Evolutionary conservation across 371 early-diverging fungal genomes (phyloP).

Genomic region (Apophysomyces trapeziformis): DNA sequence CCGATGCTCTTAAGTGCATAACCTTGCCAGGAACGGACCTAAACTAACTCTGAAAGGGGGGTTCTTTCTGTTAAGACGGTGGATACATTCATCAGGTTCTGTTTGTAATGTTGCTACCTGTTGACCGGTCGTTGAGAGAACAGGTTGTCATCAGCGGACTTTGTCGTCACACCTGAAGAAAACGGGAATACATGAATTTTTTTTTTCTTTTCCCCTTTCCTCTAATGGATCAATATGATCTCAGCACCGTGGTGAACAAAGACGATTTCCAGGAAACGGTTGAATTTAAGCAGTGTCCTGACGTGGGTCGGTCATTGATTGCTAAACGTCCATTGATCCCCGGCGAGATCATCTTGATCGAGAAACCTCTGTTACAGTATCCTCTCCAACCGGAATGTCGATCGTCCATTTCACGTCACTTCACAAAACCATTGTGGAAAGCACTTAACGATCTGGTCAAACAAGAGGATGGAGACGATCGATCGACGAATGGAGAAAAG

Average conservation of each 20-base stretch:
- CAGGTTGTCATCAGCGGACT: no score
- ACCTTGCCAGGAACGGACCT: no score
- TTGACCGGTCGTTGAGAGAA: no score
- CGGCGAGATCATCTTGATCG: conserved; percentile 45
- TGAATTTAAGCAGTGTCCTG: conserved; percentile 32
- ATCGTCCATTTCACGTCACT: conserved; percentile 46
- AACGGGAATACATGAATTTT: neutral
- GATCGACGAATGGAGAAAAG: neutral
- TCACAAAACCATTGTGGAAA: conserved; percentile 45
- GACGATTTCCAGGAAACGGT: conserved; percentile 30
- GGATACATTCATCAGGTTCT: no score
- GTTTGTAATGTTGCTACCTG: no score
- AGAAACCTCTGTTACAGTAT: conserved; percentile 43
- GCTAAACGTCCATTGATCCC: conserved; percentile 30
- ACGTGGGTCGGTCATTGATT: conserved; percentile 46
- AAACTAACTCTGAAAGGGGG: no score
- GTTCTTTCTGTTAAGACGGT: no score
- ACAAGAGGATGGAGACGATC: conserved; percentile 17
- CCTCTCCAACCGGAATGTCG: conserved; percentile 42
- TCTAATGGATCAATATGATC: conserved; percentile 24
- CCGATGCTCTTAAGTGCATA: no score
- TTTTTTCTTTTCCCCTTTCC: neutral
- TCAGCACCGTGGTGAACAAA: conserved; percentile 43
- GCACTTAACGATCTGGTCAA: conserved; percentile 21
- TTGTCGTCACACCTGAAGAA: neutral